Conservation (phyloP, 768 basidiomycete species). For the Kwoniella shandongensis region DNA sequence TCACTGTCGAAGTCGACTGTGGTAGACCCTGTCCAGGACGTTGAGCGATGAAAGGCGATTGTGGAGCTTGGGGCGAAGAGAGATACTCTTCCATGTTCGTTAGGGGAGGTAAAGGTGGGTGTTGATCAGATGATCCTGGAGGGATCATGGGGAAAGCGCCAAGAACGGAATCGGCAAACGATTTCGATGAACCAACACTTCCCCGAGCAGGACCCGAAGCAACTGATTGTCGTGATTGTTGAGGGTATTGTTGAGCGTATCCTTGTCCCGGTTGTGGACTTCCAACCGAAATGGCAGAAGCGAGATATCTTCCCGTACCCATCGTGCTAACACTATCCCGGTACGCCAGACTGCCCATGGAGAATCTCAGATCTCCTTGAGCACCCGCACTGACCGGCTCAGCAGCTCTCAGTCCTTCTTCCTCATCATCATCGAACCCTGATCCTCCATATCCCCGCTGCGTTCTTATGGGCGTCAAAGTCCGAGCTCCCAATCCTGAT, state of each 20-base stretch:
- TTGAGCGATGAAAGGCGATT: too few relatives aligned
- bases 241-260: background rate
- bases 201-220: constrained; percentile 14
- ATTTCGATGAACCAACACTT: constrained; percentile 37
- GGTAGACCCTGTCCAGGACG: constrained; percentile 26
- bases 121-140: constrained; percentile 14
- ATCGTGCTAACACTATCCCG: constrained; percentile 35
- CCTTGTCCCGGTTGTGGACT: constrained; percentile 2
- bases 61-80: too few relatives aligned
- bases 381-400: constrained; percentile 20
- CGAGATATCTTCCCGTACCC: constrained; percentile 39
- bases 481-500: background rate
- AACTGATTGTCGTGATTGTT: background rate
- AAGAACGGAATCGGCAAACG: constrained; percentile 47
- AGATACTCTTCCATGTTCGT: too few relatives aligned
- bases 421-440: constrained; percentile 9
- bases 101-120: background rate
- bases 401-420: constrained; percentile 20
- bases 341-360: constrained; percentile 49
- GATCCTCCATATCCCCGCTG: background rate
- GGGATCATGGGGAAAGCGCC: constrained; percentile 52
- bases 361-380: constrained; percentile 48
- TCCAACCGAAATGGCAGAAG: constrained; percentile 18
- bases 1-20: constrained; percentile 32
- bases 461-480: constrained; percentile 16